phyloP scores from a whole-genome alignment of 192 early-diverging fungal species.

The Backusella circina region DNA sequence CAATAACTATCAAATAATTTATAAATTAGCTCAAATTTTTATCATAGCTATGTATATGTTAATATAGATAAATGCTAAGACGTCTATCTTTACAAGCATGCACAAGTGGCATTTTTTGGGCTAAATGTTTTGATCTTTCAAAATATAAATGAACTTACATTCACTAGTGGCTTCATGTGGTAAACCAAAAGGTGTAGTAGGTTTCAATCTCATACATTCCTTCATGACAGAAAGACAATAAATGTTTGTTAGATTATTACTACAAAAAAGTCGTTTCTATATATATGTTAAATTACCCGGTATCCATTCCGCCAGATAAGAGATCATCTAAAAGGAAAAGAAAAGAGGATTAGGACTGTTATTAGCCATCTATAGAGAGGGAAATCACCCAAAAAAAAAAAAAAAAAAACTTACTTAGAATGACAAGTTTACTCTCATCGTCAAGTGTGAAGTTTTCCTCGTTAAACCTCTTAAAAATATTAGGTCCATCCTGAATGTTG shows the following conservation, averaged over 20 bases:
- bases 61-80: background rate
- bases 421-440: background rate
- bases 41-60: background rate
- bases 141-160: background rate
- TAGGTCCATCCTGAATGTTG: background rate
- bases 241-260: background rate
- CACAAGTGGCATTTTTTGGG: background rate
- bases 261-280: background rate
- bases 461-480: background rate
- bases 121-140: background rate
- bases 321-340: slow-evolving; percentile 6
- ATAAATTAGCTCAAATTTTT: background rate
- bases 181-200: background rate
- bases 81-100: background rate
- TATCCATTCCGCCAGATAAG: slow-evolving; percentile 6
- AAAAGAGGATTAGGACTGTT: background rate
- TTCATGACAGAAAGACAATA: slow-evolving; percentile 10
- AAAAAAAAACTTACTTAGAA: background rate
- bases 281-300: background rate
- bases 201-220: slow-evolving; percentile 20
- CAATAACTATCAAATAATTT: background rate
- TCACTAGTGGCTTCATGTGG: slow-evolving; percentile 12
- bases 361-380: background rate
- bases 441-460: background rate
- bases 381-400: background rate